Base-by-base conservation (phyloP, 805 yeast genomes). In the Kregervanrija fluxuum region DNA sequence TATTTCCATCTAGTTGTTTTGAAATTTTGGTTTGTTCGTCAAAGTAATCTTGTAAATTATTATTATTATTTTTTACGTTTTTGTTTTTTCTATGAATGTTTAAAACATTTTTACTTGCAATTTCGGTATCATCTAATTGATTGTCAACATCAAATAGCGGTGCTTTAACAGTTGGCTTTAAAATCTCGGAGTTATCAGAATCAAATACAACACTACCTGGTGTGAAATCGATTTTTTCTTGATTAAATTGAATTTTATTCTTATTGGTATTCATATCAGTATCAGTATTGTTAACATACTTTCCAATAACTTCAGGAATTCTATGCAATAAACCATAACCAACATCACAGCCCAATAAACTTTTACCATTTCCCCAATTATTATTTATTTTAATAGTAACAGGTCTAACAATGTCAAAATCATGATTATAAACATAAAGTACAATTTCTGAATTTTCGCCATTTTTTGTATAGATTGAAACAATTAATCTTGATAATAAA, bases 281-380 rank as follows among this genome's bases (percentile, higher is more conserved):
- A 6, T n/a, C 35, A 9, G 14, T 33, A n/a, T 40, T 13, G 38
- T 13, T 5, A 30, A 14, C 34, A 13, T 46, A 56, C 46, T 74
- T 73, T 0, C 75, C 77, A 9, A 71, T 58, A 5, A 79, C 83
- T 46, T 79, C 77, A 1, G 98, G 96, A n/a, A 61, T 46, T 33
- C 56, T 51, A 59, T 91, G 98, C 41, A 91, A 67, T 42, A 85
- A 71, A 0, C 99, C 99, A 56, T 89, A 90, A 0, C 97, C 98
- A 14, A 91, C 95, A 51, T 90, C 95, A 65, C 96, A 89, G 2
- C 99, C 99, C 33, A 91, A 66, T 33, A 88, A 69, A 1, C 96
- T 95, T 51, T 69, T 74, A 12, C 90, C 88, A 8, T 22, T 22
- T n/a, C 89, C 87, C 88, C 93, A 85, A 13, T 67, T 62, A n/a